phyloP scores from a whole-genome alignment of 305 asterid genomes.

The Fraxinus latifolia region DNA sequence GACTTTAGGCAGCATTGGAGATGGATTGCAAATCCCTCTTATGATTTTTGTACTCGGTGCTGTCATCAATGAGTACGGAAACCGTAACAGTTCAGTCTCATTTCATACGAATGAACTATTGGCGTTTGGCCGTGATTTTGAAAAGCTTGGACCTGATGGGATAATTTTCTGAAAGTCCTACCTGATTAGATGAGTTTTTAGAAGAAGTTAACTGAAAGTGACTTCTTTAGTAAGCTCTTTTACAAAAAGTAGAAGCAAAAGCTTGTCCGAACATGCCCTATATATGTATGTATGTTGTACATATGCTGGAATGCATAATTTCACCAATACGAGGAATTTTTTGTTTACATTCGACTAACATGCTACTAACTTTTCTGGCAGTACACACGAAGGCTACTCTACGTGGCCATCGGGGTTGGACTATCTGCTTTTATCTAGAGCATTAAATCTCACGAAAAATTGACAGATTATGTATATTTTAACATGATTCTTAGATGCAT shows the following conservation, averaged over 20 bases:
- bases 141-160: not conserved
- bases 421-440: conserved; percentile 53
- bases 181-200: not conserved
- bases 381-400: conserved; percentile 67
- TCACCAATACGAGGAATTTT: not conserved
- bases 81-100: conserved; percentile 29
- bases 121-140: not conserved
- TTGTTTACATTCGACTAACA: not conserved
- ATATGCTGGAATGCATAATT: not conserved
- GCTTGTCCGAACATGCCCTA: not conserved
- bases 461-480: not conserved
- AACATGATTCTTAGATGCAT: not conserved
- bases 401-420: conserved; percentile 74
- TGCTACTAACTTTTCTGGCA: conserved; percentile 21
- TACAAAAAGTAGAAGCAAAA: too few species aligned
- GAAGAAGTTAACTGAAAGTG: not conserved
- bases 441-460: not conserved
- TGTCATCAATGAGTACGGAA: conserved; percentile 63
- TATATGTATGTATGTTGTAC: not conserved
- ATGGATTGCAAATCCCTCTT: conserved; percentile 78
- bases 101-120: conserved; percentile 1
- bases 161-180: not conserved
- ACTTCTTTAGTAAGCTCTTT: too few species aligned
- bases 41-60: conserved; percentile 69
- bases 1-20: conserved; percentile 75